Conservation (phyloP, 169 alveolate species). For the Babesia divergens region DNA sequence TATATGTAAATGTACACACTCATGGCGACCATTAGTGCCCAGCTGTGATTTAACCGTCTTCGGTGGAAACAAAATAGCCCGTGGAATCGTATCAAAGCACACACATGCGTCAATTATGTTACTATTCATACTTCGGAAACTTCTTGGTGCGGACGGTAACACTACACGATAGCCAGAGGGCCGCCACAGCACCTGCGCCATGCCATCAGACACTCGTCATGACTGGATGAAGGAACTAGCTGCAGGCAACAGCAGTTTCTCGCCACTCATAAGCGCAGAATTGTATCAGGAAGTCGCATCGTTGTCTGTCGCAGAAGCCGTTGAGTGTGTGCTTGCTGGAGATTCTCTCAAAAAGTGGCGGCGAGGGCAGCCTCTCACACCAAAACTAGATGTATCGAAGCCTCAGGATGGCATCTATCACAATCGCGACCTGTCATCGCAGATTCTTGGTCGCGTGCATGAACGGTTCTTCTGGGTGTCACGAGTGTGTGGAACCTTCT, state of each 20-base stretch:
- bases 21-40: neutral
- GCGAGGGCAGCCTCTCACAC: conserved; percentile 38
- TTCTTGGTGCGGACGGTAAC: no score
- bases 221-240: conserved; percentile 50
- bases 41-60: neutral
- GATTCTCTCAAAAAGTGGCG: conserved; percentile 43
- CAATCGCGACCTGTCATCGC: neutral
- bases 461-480: conserved; percentile 68
- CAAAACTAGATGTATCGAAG: neutral
- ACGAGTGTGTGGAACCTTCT: conserved; percentile 41
- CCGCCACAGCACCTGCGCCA: neutral
- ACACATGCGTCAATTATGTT: neutral
- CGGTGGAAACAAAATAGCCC: neutral
- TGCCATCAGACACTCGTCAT: neutral
- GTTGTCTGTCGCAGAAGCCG: conserved; percentile 22
- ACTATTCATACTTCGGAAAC: neutral
- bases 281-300: conserved; percentile 2
- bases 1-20: neutral
- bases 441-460: conserved; percentile 23
- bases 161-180: no score
- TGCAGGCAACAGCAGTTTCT: conserved; percentile 26
- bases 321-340: conserved; percentile 46
- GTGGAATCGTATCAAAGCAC: no score
- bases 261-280: conserved; percentile 37
- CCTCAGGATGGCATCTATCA: neutral